phyloP scores from a whole-genome alignment of 257 asterid genomes.

The Solanum bulbocastanum region DNA sequence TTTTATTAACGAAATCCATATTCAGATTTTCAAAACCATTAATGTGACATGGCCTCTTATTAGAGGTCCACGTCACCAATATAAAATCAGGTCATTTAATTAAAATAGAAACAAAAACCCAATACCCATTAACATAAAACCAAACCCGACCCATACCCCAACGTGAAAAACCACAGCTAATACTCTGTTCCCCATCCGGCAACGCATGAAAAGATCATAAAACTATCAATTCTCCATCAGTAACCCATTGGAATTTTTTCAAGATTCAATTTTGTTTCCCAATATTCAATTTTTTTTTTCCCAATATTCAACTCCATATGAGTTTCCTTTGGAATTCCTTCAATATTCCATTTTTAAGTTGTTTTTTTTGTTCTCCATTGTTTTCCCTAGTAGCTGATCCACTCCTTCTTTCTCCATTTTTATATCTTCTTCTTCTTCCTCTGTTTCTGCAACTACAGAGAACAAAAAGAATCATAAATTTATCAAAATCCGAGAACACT shows the following conservation, averaged over 20 bases:
- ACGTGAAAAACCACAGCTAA: no score
- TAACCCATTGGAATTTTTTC: conserved; percentile 55
- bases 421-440: no score
- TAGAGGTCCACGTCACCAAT: no score
- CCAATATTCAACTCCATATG: conserved; percentile 63
- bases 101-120: no score
- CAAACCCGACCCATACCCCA: no score
- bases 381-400: not conserved
- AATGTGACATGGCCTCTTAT: no score
- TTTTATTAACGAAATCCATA: no score
- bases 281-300: conserved; percentile 10
- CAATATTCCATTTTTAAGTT: conserved; percentile 58
- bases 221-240: conserved; percentile 71
- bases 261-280: conserved; percentile 36
- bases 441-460: no score
- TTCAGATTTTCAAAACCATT: no score
- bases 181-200: conserved; percentile 31
- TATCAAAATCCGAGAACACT: not conserved
- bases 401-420: not conserved
- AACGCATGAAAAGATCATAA: conserved; percentile 89
- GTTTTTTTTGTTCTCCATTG: conserved; percentile 56
- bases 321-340: conserved; percentile 55
- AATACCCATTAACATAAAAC: no score
- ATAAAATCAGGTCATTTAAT: no score
- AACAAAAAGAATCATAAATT: not conserved